A percentile compares a stretch with the other conserved stretches of the same genome.
phyloP scores from a whole-genome alignment of 2,329 filamentous ascomycete genomes.

The Ophiobolus disseminans region DNA sequence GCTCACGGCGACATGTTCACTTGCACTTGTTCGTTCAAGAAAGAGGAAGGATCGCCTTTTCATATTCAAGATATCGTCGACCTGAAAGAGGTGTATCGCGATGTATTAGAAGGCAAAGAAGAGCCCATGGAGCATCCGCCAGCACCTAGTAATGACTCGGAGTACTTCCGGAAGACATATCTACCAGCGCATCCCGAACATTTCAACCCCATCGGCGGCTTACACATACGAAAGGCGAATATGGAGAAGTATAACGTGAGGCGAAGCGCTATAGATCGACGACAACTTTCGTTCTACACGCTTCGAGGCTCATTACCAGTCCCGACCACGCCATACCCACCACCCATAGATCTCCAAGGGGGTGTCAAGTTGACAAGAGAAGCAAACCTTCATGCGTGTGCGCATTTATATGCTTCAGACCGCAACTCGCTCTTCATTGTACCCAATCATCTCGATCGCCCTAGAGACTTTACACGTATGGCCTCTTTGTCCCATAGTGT shows the following conservation, averaged over 20 bases:
- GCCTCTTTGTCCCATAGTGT: conserved; percentile 43
- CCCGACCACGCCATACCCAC: conserved; percentile 33
- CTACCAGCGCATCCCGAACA: conserved; percentile 40
- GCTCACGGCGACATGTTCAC: conserved; percentile 59
- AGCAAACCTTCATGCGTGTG: conserved; percentile 63
- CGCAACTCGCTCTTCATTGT: conserved; percentile 62
- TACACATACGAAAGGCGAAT: conserved; percentile 61
- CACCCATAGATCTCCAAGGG: background rate
- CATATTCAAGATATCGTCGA: conserved; percentile 46
- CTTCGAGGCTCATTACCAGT: conserved; percentile 43
- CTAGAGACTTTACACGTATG: conserved; percentile 37
- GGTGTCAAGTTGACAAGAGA: conserved; percentile 19
- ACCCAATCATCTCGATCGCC: conserved; percentile 51
- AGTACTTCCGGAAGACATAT: conserved; percentile 36
- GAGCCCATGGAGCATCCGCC: conserved; percentile 34
- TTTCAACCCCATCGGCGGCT: conserved; percentile 52
- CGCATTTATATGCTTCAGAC: conserved; percentile 65
- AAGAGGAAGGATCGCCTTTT: conserved; percentile 45
- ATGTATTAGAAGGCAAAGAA: conserved; percentile 43
- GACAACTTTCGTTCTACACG: conserved; percentile 44
- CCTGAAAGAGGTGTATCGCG: conserved; percentile 44
- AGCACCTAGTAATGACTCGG: conserved; percentile 31
- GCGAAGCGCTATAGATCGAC: conserved; percentile 45
- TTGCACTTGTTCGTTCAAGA: conserved; percentile 61
- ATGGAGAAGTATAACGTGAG: conserved; percentile 58